Base-by-base conservation (phyloP, 2,329 filamentous ascomycete genomes). In the Pseudogymnoascus sp. region DNA sequence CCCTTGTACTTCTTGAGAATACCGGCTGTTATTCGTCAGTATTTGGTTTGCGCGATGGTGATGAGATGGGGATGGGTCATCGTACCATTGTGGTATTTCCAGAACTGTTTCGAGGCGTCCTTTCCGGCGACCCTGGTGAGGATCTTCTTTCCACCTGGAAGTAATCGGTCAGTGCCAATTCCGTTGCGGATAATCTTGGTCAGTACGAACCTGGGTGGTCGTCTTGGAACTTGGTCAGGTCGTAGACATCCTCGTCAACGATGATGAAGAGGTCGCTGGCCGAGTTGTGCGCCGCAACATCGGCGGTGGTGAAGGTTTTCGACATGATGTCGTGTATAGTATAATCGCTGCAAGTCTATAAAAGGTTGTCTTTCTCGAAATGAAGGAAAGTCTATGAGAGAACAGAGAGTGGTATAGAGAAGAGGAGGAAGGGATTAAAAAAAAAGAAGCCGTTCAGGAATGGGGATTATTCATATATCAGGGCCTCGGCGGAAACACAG, bases 181-280 rank as follows among this genome's bases (percentile, higher is more conserved):
- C 21, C 1, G 21, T 7, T 7, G 42, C 13, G 5, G 42, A 46
- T 46, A 46, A 26, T 15, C 42, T 26, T n/a, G 21, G 21, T 23
- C 13, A 26, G 26, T 11, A 71, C 79, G 79, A 80, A 85, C 91
- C 91, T 75, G 90, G 90, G 75, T 93, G 90, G 68, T 93, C 89
- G 65, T 93, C 88, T 75, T 91, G 88, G 75, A 93, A 93, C 73
- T 87, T 92, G 70, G 92, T 96, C 71, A 97, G 75, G 74, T 99
- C 93, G 77, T 96, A 97, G 69, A 97, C 93, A 77, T 97, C 93
- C 71, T 93, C 89, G 69, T 97, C 93, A 69, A 97, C 87, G 68
- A 96, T 85, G 72, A 97, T 90, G 85, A 88, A 97, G 66, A 97
- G 82, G 74, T 88, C 88, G 73, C 91, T 86, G 53, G 88, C 77